A percentile compares a stretch with the other conserved stretches of the same genome.
phyloP scores from a whole-genome alignment of 768 basidiomycete genomes.

The Pleurotus cornucopiae region DNA sequence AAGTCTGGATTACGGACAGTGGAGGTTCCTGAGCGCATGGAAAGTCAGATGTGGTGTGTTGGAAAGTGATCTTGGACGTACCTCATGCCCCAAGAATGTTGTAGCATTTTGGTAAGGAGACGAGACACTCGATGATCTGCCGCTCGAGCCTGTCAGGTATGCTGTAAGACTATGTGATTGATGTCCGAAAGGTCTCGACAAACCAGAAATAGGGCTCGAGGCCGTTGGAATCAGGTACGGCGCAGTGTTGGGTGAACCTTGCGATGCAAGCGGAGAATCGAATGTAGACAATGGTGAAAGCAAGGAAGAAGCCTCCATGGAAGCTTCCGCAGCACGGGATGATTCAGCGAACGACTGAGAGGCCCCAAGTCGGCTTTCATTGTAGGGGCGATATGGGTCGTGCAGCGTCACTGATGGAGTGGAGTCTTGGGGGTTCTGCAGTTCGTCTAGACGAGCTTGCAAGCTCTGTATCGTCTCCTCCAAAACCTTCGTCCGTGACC shows the following conservation, averaged over 20 bases:
- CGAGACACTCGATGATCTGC: constrained; percentile 32
- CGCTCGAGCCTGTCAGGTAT: constrained; percentile 37
- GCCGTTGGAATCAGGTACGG: constrained; percentile 15
- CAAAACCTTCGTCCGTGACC: constrained; percentile 54
- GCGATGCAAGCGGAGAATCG: neutral
- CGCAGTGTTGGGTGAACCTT: neutral
- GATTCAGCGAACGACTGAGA: constrained; percentile 18
- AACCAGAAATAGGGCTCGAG: constrained; percentile 46
- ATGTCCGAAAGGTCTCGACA: constrained; percentile 34
- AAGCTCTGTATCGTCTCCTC: constrained; percentile 57
- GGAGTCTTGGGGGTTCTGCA: constrained; percentile 47
- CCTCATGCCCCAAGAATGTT: constrained; percentile 35
- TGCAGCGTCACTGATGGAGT: constrained; percentile 45
- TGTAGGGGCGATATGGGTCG: constrained; percentile 40
- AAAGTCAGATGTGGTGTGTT: constrained; percentile 1
- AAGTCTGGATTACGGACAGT: constrained; percentile 28
- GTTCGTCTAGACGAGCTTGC: constrained; percentile 51
- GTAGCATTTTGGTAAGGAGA: constrained; percentile 29
- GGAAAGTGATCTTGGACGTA: constrained; percentile 17
- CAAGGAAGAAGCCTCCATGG: neutral
- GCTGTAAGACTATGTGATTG: constrained; percentile 33
- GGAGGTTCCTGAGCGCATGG: constrained; percentile 31
- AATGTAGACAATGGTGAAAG: neutral
- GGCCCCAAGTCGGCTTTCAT: constrained; percentile 22
- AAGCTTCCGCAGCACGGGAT: neutral